Evolutionary conservation across 352 stramenopile genomes (phyloP), one percentile per base, ranked within the genome.

Genomic region (Phytophthora multivora): DNA sequence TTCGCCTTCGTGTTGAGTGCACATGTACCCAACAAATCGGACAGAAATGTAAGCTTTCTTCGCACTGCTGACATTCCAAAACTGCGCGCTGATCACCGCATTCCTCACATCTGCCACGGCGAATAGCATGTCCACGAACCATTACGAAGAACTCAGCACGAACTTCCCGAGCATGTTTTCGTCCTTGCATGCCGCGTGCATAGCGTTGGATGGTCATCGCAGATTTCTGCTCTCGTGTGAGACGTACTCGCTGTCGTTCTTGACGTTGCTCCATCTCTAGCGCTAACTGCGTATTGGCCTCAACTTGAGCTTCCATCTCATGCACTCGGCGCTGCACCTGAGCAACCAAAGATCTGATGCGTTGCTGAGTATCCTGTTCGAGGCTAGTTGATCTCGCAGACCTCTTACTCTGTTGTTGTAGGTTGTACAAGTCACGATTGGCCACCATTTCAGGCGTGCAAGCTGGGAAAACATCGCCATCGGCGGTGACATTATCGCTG

Each of bases 21-120:
- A 89, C 80, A 42, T 88, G 78, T 1, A 93, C 84, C 84, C 85
- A 93, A 49, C 82, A 93, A 5, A 71, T 38, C 2, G 82, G 82
- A 53, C 82, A 93, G 15, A 93, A 89, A n/a, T 88, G 82, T 11
- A 76, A 15, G 40, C 73, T 84, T 49, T 90, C 80, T 42, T 90
- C 71, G 41, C 85, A 93, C 52, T 90, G 66, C 8, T 73, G 46
- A 43, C 82, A 93, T 56, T 84, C 68, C 3, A 93, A 66, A 45
- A 91, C 85, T 15, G 85, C 85, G 23, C 64, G 71, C 26, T 84
- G 59, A n/a, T 88, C 78, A 15, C 77, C 80, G 52, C 85, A 91
- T 46, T 93, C 85, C 54, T 91, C 80, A 41, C 85, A 91, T 49
- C 70, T 80, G 1, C 85, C 85, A 16, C 79, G 82, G 26, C 82